Base-by-base conservation (phyloP, 306 rosid genomes). In the Begonia masoniana region DNA sequence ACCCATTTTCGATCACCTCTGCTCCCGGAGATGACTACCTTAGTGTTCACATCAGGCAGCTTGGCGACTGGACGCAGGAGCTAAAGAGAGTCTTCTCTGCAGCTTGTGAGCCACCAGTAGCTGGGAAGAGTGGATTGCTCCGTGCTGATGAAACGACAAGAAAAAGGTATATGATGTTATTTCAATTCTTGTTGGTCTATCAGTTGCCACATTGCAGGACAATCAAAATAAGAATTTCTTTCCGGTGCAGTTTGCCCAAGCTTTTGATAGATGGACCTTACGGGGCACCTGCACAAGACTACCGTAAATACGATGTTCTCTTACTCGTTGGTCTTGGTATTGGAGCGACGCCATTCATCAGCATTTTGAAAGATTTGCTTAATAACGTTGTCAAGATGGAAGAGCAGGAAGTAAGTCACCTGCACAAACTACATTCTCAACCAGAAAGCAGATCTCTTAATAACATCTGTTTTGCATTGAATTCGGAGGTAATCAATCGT, bases 51-150 rank as follows among this genome's bases (percentile, higher is more conserved):
- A 92, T 92, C 58, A 79, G 99, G 63, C 99, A 92, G 84, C 83
- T 92, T 24, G 99, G 99, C 59, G 99, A 92, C 61, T 92, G 99
- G 99, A 92, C 99, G 48, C 96, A 74, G 72, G 99, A 92, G 67
- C 94, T 92, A 47, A 92, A 82, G 71, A 81, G 95, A 68, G 80
- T 92, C 15, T 92, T 92, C 62, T 78, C 96, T 21, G 95, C 81
- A 64, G 96, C 83, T 43, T 87, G 99, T 65, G 96, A 86, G 70
- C 76, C 88, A 72, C 93, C 99, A n/a, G 83, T 72, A 10, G 68
- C 87, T 8, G 99, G 99, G 69, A 92, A 78, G 83, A 92, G 99
- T 62, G 99, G 99, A 41, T 83, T 83, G 54, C 93, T 92, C 31
- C 75, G 99, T 72, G 99, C 99, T 59, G 99, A 92, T 67, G 99